Base-by-base conservation (phyloP, 805 yeast species). In the Millerozyma miso region DNA sequence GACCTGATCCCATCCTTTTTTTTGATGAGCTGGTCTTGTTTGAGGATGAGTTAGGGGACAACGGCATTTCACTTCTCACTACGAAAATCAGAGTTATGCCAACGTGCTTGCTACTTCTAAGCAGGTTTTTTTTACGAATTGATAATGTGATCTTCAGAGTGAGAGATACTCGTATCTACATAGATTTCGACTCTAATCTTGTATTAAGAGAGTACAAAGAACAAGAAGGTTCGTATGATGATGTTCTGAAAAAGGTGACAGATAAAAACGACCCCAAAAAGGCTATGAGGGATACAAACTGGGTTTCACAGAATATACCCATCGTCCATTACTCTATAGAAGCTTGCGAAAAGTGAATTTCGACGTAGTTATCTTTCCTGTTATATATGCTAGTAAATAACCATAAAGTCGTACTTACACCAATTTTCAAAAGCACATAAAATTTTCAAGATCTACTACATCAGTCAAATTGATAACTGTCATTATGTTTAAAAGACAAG, bases 11-110 rank as follows among this genome's bases (percentile, higher is more conserved):
- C 1, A 93, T 93, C 35, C 58, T 88, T 42, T 89, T 87, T 60
- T 93, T 80, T 57, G 97, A 89, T 58, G 97, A 91, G 53, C 79
- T 88, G 70, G 79, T 87, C 4, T 67, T 93, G 26, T 93, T 79
- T 59, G 99, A 93, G 59, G 99, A 93, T 57, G 99, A 93, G 60
- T 70, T 93, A 42, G 98, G 96, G 3, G 99, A 93, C 60, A 93
- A 91, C 60, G 99, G 99, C 5, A 85, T 88, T 14, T 79, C 95
- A 0, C 76, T 87, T 42, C 65, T 87, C 42, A 80, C 81, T 40
- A 81, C 83, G 31, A 90, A 90, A 61, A 77, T 93, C 16, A 69
- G 99, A 48, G 97, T 89, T 3, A 93, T 93, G 97, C 81, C 81
- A 4, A 77, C 82, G 40, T 78, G 96, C 46, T 58, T 93, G 50